Evolutionary conservation across 257 asterid genomes (phyloP).

Genomic region (Fraxinus excelsior): DNA sequence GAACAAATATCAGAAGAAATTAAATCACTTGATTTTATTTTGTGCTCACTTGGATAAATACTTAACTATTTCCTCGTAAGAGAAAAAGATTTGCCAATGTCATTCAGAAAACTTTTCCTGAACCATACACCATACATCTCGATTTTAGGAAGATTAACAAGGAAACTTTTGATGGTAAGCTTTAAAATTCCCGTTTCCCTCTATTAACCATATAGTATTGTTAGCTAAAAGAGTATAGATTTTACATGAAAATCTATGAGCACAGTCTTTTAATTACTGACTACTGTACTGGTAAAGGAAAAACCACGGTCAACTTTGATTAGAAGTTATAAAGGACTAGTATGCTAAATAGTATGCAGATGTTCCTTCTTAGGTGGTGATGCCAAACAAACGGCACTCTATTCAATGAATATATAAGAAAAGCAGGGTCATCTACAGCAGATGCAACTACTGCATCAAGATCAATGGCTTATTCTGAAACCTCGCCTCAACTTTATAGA

Average conservation of each 20-base stretch:
- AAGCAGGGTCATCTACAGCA: background rate
- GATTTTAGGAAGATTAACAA: constrained; percentile 11
- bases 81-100: background rate
- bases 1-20: constrained; percentile 17
- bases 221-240: constrained; percentile 12
- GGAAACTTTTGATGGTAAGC: constrained; percentile 14
- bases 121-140: constrained; percentile 4
- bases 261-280: background rate
- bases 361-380: background rate
- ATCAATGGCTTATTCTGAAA: background rate
- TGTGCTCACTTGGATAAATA: background rate
- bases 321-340: constrained; percentile 12
- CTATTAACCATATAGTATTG: constrained; percentile 8
- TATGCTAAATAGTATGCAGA: background rate
- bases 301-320: constrained; percentile 1
- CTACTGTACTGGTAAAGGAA: constrained; percentile 16
- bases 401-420: background rate
- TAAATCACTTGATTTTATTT: background rate
- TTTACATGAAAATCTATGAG: constrained; percentile 4
- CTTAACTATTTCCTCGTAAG: constrained; percentile 2
- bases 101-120: constrained; percentile 4
- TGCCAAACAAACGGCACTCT: background rate
- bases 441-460: background rate
- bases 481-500: background rate
- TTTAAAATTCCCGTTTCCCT: background rate